phyloP scores from a whole-genome alignment of 2,329 filamentous ascomycete species.

The Zymoseptoria pseudotritici region DNA sequence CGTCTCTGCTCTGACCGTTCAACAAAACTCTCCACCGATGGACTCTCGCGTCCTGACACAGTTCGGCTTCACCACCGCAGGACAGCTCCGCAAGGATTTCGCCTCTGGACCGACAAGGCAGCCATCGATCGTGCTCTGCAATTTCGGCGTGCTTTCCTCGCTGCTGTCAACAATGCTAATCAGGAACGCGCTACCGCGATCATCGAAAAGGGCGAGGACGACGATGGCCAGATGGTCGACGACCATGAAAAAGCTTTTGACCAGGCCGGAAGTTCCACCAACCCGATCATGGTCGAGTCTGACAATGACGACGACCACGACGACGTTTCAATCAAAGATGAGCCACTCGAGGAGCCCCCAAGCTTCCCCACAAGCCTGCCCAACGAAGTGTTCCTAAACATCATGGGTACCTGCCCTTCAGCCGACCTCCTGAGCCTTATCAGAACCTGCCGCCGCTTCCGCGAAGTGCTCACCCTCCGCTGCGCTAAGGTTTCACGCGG shows the following conservation, averaged over 20 bases:
- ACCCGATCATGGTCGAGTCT: background rate
- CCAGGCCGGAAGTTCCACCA: background rate
- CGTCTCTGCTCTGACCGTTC: too few species aligned
- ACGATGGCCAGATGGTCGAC: background rate
- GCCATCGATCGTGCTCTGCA: background rate
- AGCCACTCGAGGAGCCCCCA: background rate
- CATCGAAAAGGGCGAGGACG: background rate
- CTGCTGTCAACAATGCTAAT: background rate
- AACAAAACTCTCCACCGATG: too few species aligned
- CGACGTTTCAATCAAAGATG: background rate
- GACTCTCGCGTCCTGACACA: too few species aligned
- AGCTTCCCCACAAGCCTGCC: background rate
- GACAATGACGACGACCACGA: background rate
- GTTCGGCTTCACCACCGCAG: too few species aligned
- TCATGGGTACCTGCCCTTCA: background rate
- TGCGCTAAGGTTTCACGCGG: too few species aligned
- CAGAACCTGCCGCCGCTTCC: background rate
- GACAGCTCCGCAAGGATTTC: background rate
- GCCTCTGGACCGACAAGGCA: background rate
- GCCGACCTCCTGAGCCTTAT: background rate
- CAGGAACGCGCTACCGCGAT: background rate
- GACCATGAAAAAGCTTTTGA: background rate
- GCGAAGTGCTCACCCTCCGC: background rate
- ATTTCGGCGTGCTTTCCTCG: background rate
- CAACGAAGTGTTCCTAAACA: background rate